Evolutionary conservation across 805 yeast genomes (phyloP), one percentile per base, ranked within the genome.

Genomic region (Zygosaccharomyces bisporus): DNA sequence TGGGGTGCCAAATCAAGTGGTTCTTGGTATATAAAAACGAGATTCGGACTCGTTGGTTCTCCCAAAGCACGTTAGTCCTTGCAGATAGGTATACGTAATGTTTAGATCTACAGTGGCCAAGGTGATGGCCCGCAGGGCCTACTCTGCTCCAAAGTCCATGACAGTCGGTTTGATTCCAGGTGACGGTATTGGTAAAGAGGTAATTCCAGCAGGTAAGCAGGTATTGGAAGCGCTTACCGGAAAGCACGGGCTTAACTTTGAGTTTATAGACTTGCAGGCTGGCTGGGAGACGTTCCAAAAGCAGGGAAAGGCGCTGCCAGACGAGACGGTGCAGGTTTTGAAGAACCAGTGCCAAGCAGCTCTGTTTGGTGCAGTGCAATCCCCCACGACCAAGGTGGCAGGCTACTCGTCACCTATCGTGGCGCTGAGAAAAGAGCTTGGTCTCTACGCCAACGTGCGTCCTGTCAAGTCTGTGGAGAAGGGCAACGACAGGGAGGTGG

Each of bases 371-470:
- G 96, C 99, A 45, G 99, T 93, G 44, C 87, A 89, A 38, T 89
- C 97, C 14, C 99, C 99, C 54, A 76, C 95, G 35, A 80, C 83
- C 57, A 89, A 89, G 70, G 98, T 93, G 36, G 93, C 77, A 37
- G 99, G 99, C 42, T 93, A 93, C 73, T 90, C 97, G 14, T 91
- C 98, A 23, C 99, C 99, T 56, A 91, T 93, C 67, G 99, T 93
- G 44, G 98, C 98, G n/a, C 76, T 93, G 62, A 84, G 99, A 74
- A 93, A 91, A 79, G 86, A 86, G 69, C 63, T 93, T 69, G 97
- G 96, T 6, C 74, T 93, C 43, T 93, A 86, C 66, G 99, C 99
- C 57, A 93, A 93, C 58, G 96, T 93, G 41, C 85, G 99, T 67
- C 99, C 99, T 3, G 98, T 93, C 56, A 93, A 93, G 71, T 83